Evolutionary conservation across 495 filamentous ascomycete genomes (phyloP).

Genomic region (Penicillium mononematosum): DNA sequence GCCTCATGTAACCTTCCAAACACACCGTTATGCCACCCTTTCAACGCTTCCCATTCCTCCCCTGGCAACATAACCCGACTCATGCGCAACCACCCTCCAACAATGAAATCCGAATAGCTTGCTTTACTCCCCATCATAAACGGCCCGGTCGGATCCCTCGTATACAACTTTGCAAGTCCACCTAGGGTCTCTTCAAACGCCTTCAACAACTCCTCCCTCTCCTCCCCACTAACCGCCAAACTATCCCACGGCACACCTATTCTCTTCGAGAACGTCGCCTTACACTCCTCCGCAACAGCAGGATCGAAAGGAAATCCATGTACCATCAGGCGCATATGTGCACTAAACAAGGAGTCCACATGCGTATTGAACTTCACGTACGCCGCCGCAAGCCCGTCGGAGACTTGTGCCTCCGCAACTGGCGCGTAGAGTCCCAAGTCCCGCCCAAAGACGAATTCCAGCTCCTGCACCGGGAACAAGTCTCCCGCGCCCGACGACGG

Average conservation of each 20-base stretch:
- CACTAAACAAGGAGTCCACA: slow-evolving; percentile 52
- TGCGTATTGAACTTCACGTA: slow-evolving; percentile 46
- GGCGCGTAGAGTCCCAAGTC: not conserved
- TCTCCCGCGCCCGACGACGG: slow-evolving; percentile 29
- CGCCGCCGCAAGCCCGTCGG: not conserved
- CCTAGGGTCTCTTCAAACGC: slow-evolving; percentile 41
- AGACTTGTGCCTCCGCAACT: not conserved
- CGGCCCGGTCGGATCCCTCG: slow-evolving; percentile 38
- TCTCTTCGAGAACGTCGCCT: slow-evolving; percentile 47
- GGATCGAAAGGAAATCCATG: slow-evolving; percentile 47
- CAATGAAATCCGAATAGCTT: slow-evolving; percentile 60
- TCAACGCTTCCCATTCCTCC: slow-evolving; percentile 51
- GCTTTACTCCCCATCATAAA: slow-evolving; percentile 48
- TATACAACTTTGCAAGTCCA: slow-evolving; percentile 44
- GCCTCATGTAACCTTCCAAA: slow-evolving; percentile 49
- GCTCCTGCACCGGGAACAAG: slow-evolving; percentile 41
- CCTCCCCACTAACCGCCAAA: slow-evolving; percentile 43
- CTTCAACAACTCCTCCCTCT: slow-evolving; percentile 33
- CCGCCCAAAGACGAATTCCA: slow-evolving; percentile 23
- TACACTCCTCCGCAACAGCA: slow-evolving; percentile 35
- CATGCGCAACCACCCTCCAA: slow-evolving; percentile 62
- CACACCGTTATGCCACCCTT: slow-evolving; percentile 51
- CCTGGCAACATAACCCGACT: slow-evolving; percentile 31
- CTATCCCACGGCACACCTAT: slow-evolving; percentile 49
- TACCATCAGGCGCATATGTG: slow-evolving; percentile 34